Evolutionary conservation across 1,284 basidiomycete species (phyloP), one percentile per base, ranked within the genome.

Genomic region (Leucoagaricus sp.): DNA sequence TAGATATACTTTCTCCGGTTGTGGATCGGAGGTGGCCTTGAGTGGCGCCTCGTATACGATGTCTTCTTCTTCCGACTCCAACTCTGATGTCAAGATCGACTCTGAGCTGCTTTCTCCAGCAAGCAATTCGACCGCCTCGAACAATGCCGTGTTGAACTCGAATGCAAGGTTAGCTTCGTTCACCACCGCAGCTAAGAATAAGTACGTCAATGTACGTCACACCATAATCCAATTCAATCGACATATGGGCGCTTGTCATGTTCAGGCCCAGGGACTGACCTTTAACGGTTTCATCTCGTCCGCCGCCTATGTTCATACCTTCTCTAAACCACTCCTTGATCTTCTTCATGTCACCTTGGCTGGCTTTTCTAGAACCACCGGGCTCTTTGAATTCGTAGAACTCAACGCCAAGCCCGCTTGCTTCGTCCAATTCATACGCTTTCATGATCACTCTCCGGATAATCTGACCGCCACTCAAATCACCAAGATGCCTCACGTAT

Each of bases 401-500:
- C 31, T 75, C 70, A 31, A 87, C 71, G 0, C 90, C 90, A 9
- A 70, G 59, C 0, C 74, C 76, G n/a, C 65, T 62, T 26, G 74
- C 75, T 41, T 79, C 75, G 56, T 84, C 78, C 1, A 93, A 77
- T 7, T 72, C 78, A 66, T 92, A 93, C 10, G 86, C 82, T 70
- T 88, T 88, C 17, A 78, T 77, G 21, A 92, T 73, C 40, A 76
- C 77, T 38, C 82, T 77, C 28, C 84, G 78, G 63, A 94, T 87
- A 60, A 83, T 78, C 73, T 94, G 92, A 0, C 93, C 92, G 15
- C 92, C 92, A 47, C 85, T 88, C 31, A 94, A 77, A 70, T 94
- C 92, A 55, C 91, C 92, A n/a, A 94, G 81, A 72, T 94, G 94
- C 34, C 91, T 82, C 15, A 92, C 89, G 66, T 93, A 93, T 0